Evolutionary conservation across 768 basidiomycete species (phyloP).

Genomic region (Macrocybe gigantea): DNA sequence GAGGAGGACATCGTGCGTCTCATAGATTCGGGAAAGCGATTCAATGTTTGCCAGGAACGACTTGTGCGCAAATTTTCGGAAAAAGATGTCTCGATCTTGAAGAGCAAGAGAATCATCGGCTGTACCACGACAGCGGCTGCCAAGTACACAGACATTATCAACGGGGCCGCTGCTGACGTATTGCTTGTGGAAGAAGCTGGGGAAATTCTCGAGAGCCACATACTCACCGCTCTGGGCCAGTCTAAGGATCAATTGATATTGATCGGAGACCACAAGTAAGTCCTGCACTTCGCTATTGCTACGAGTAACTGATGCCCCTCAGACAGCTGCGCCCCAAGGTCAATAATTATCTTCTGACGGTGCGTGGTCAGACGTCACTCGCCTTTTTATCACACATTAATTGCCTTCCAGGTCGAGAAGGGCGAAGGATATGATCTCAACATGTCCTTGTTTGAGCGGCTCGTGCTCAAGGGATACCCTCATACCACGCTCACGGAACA

Average conservation of each 20-base stretch:
- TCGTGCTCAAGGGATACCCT: slow-evolving; percentile 57
- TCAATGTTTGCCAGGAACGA: slow-evolving; percentile 32
- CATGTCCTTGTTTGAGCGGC: slow-evolving; percentile 61
- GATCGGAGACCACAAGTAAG: slow-evolving; percentile 71
- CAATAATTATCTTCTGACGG: slow-evolving; percentile 56
- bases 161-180: slow-evolving; percentile 40
- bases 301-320: neutral
- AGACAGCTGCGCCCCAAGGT: slow-evolving; percentile 74
- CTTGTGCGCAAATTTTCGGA: slow-evolving; percentile 30
- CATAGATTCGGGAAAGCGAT: slow-evolving; percentile 25
- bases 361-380: neutral
- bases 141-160: slow-evolving; percentile 45
- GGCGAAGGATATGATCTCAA: slow-evolving; percentile 65
- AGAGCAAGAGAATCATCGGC: slow-evolving; percentile 49
- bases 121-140: slow-evolving; percentile 71
- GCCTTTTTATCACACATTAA: slow-evolving; percentile 27
- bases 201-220: slow-evolving; percentile 65
- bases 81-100: slow-evolving; percentile 26
- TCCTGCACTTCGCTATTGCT: neutral
- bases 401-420: slow-evolving; percentile 57
- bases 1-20: slow-evolving; percentile 27
- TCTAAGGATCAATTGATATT: slow-evolving; percentile 50
- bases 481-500: slow-evolving; percentile 51
- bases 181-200: slow-evolving; percentile 70
- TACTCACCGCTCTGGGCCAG: slow-evolving; percentile 48